Conservation (phyloP, 345 rosid genomes). For the Populus deltoides region DNA sequence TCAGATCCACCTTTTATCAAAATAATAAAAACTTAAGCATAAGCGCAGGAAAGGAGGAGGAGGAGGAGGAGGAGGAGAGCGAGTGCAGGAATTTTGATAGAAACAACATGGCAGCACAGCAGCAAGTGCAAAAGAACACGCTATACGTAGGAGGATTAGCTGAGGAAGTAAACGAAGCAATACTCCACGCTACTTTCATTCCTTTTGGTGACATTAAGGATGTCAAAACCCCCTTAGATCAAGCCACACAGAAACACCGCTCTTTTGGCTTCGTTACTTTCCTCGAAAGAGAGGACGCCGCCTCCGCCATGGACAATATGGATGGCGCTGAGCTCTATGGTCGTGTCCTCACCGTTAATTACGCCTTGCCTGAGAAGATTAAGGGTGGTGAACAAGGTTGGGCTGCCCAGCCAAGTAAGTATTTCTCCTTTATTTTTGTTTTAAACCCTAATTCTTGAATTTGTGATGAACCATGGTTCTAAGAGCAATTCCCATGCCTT, state of each 20-base stretch:
- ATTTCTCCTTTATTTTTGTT: background rate
- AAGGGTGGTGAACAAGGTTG: constrained; percentile 99
- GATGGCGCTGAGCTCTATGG: constrained; percentile 97
- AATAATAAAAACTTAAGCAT: background rate
- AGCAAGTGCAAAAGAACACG: constrained; percentile 89
- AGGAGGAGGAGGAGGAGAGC: background rate
- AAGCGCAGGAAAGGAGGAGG: background rate
- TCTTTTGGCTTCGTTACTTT: constrained; percentile 98
- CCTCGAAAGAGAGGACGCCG: constrained; percentile 82
- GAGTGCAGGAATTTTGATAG: background rate
- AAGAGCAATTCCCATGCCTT: background rate
- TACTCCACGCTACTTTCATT: constrained; percentile 88
- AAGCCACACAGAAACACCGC: constrained; percentile 96
- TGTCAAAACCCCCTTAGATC: constrained; percentile 92
- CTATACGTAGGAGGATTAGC: constrained; percentile 93
- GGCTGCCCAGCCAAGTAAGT: constrained; percentile 99
- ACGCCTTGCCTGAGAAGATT: constrained; percentile 89
- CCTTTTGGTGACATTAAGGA: constrained; percentile 98
- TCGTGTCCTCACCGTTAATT: constrained; percentile 96
- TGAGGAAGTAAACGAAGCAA: constrained; percentile 92
- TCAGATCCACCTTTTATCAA: background rate
- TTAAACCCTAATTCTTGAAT: background rate
- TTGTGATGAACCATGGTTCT: background rate
- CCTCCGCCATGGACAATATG: constrained; percentile 97
- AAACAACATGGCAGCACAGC: background rate